These are phyloP conservation scores for Cystofilobasidium macerans DNA, from an alignment of 768 basidiomycete genomes.

Conservation along the genomic window DNA sequence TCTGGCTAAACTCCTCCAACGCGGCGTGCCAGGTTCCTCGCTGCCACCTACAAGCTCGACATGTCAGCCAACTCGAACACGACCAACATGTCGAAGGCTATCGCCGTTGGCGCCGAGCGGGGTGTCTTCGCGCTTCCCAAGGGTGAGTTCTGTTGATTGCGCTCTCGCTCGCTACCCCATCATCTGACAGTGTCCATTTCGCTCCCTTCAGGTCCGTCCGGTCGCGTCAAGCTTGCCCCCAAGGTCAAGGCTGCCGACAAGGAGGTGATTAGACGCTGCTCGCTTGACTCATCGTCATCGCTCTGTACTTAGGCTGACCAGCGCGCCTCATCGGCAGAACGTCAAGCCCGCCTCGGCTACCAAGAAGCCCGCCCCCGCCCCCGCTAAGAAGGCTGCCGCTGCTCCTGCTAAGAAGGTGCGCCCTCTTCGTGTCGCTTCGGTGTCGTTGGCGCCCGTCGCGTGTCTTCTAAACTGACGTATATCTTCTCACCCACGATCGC, in stretches of 20 bases:
- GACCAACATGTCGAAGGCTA: conserved; percentile 67
- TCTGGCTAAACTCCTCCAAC: background rate
- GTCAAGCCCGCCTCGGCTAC: conserved; percentile 24
- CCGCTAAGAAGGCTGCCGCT: conserved; percentile 42
- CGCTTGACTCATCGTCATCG: conserved; percentile 26
- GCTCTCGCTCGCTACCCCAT: background rate
- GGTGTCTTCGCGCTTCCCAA: conserved; percentile 77
- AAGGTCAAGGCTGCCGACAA: conserved; percentile 33
- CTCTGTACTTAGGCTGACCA: background rate
- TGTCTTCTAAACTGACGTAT: background rate
- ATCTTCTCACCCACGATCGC: background rate
- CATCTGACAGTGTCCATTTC: conserved; percentile 20
- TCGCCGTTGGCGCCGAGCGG: conserved; percentile 69
- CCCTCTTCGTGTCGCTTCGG: background rate
- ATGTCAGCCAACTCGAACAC: conserved; percentile 64
- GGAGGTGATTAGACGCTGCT: conserved; percentile 20
- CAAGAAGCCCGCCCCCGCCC: conserved; percentile 21
- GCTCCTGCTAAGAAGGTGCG: conserved; percentile 39
- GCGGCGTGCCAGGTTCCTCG: conserved; percentile 54
- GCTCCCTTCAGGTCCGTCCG: conserved; percentile 45
- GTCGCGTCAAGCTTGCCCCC: conserved; percentile 57
- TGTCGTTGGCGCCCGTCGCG: no score
- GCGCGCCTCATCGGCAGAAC: conserved; percentile 11
- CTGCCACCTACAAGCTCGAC: conserved; percentile 67
- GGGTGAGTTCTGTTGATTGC: conserved; percentile 44